Evolutionary conservation across 345 rosid genomes (phyloP).

Genomic region (Corchorus capsularis): DNA sequence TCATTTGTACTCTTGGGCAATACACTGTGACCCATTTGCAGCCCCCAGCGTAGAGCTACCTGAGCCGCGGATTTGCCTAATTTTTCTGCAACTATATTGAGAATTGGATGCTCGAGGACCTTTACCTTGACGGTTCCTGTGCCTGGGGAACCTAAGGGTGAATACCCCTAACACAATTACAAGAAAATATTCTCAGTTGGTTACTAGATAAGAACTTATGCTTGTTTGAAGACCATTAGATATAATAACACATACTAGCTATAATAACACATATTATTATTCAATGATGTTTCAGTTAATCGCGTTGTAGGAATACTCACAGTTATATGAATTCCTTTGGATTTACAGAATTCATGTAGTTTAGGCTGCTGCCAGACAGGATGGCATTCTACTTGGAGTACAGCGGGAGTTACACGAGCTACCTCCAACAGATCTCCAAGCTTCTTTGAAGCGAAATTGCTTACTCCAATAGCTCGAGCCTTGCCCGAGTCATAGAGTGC

Average conservation of each 20-base stretch:
- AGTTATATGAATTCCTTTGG: constrained; percentile 69
- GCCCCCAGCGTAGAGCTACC: constrained; percentile 68
- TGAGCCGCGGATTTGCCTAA: constrained; percentile 56
- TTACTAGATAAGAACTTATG: not conserved
- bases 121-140: constrained; percentile 30
- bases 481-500: constrained; percentile 60
- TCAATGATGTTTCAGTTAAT: too few relatives aligned
- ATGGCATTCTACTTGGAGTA: constrained; percentile 41
- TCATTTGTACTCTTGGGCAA: constrained; percentile 62
- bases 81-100: constrained; percentile 47
- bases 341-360: constrained; percentile 63
- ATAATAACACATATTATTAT: too few relatives aligned
- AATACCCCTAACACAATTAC: constrained; percentile 47
- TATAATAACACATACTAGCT: too few relatives aligned
- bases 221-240: not conserved
- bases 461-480: constrained; percentile 62
- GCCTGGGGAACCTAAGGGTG: constrained; percentile 62
- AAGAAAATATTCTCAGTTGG: not conserved
- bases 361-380: constrained; percentile 62
- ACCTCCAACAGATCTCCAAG: constrained; percentile 46
- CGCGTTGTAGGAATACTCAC: constrained; percentile 42
- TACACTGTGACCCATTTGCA: constrained; percentile 65
- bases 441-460: constrained; percentile 60
- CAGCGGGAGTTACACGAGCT: constrained; percentile 50
- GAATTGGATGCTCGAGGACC: constrained; percentile 49